Evolutionary conservation across 2,329 filamentous ascomycete genomes (phyloP).

Genomic region (Tolypocladium cylindrosporum): DNA sequence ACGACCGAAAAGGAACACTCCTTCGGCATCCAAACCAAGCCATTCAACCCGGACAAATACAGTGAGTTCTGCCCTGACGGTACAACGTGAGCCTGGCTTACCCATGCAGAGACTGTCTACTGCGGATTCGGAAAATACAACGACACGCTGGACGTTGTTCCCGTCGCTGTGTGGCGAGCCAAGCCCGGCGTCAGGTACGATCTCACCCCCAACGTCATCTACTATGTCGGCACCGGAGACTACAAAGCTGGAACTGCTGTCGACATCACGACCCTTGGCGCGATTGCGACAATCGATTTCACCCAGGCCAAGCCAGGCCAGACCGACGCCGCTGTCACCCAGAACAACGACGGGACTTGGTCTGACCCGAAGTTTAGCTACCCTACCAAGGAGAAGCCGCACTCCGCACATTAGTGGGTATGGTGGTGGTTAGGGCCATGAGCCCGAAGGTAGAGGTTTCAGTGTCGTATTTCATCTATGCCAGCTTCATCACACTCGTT

Average conservation of each 20-base stretch:
- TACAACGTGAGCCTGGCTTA: background rate
- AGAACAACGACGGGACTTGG: background rate
- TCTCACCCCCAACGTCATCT: background rate
- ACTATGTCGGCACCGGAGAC: background rate
- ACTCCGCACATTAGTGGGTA: background rate
- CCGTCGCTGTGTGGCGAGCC: background rate
- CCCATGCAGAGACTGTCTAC: background rate
- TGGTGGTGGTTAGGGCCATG: too few species aligned
- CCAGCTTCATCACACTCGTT: too few species aligned
- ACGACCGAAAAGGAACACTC: background rate
- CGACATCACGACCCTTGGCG: background rate
- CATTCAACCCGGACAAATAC: background rate
- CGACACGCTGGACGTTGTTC: background rate
- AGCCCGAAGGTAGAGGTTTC: too few species aligned
- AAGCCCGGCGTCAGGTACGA: background rate
- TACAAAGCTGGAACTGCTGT: background rate
- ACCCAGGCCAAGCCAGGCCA: background rate
- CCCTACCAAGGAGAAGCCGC: background rate
- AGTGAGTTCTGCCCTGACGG: background rate
- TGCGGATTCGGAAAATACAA: background rate
- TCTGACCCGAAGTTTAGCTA: background rate
- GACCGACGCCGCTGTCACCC: background rate
- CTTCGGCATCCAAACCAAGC: background rate
- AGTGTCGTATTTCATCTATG: too few species aligned
- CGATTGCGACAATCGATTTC: background rate